Percentiles rank a stretch among this genome's conserved stretches.
These are phyloP conservation scores for Biscogniauxia mediterranea DNA, from an alignment of 2,329 filamentous ascomycete genomes.

Conservation along the genomic window DNA sequence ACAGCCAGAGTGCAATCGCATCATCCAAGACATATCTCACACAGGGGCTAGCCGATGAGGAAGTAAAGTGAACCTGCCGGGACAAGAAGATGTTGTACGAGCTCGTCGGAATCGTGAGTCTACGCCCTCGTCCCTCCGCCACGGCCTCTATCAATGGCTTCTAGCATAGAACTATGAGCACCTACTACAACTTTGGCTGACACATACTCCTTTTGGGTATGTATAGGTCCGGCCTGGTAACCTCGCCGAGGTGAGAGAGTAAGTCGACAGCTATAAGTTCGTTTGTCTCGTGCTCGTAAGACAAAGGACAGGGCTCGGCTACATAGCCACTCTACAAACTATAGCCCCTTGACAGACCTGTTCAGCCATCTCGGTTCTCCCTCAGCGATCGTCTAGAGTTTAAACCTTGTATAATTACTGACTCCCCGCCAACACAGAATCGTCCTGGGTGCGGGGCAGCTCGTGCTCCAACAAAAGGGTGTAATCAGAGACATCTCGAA, in stretches of 20 bases:
- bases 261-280: slow-evolving; percentile 36
- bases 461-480: slow-evolving; percentile 79
- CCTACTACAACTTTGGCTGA: slow-evolving; percentile 10
- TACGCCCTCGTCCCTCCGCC: too few relatives aligned
- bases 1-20: neutral
- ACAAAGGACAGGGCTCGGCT: too few relatives aligned
- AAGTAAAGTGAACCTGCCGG: neutral
- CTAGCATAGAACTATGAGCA: too few relatives aligned
- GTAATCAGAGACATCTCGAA: slow-evolving; percentile 91
- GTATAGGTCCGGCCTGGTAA: slow-evolving; percentile 85
- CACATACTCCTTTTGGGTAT: neutral
- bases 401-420: neutral
- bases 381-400: slow-evolving; percentile 4
- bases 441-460: slow-evolving; percentile 77
- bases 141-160: too few relatives aligned
- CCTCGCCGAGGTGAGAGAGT: slow-evolving; percentile 94
- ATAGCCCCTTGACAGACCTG: neutral
- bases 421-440: slow-evolving; percentile 57
- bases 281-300: too few relatives aligned
- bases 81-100: slow-evolving; percentile 78
- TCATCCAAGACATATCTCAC: neutral
- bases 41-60: too few relatives aligned
- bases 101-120: slow-evolving; percentile 85
- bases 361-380: neutral
- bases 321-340: neutral